These are phyloP conservation scores for Solanum chacoense DNA, from an alignment of 305 asterid genomes.

Conservation along the genomic window DNA sequence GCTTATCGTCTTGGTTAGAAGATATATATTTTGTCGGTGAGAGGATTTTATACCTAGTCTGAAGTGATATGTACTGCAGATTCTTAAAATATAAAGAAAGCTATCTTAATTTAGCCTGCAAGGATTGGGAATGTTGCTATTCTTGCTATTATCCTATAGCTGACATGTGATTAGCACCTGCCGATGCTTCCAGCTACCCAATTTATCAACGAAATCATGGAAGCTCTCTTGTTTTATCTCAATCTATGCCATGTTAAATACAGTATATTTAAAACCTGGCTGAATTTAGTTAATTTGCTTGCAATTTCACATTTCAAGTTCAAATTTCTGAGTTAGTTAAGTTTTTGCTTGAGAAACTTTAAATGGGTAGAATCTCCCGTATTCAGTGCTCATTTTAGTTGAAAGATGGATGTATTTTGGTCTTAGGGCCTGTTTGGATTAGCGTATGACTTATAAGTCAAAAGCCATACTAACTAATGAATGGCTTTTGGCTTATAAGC, in stretches of 20 bases:
- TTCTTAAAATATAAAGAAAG: neutral
- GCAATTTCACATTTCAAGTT: neutral
- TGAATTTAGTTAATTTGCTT: neutral
- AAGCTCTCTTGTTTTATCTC: neutral
- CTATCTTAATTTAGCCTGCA: neutral
- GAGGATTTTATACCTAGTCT: neutral
- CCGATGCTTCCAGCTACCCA: neutral
- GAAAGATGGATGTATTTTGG: neutral
- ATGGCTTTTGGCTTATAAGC: neutral
- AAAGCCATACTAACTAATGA: neutral
- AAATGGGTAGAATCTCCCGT: neutral
- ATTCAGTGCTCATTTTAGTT: neutral
- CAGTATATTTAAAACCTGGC: neutral
- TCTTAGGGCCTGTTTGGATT: neutral
- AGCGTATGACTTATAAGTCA: neutral
- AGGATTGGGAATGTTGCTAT: neutral
- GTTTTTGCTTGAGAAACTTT: neutral
- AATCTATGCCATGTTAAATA: neutral
- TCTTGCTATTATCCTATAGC: neutral
- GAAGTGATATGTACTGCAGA: neutral
- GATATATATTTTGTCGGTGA: neutral
- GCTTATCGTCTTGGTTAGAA: neutral
- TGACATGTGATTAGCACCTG: neutral
- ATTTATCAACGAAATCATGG: neutral
- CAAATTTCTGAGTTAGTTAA: neutral